These are phyloP conservation scores for Pestalotiopsis sp. DNA, from an alignment of 2,329 filamentous ascomycete genomes.

Conservation along the genomic window DNA sequence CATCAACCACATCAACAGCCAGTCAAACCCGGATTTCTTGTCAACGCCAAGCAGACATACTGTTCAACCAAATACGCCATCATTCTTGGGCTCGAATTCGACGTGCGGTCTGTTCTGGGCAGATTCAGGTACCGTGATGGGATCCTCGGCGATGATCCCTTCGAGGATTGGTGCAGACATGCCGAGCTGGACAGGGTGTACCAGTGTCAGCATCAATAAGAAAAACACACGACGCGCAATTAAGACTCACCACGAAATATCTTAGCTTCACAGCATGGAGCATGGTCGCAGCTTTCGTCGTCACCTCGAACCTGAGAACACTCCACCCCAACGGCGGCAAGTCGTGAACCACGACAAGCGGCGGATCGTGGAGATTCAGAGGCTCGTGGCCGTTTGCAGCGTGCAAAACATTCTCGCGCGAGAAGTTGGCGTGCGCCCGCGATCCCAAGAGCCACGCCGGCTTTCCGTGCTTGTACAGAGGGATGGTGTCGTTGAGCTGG, in stretches of 20 bases:
- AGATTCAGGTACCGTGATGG: slow-evolving; percentile 11
- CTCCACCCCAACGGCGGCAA: slow-evolving; percentile 20
- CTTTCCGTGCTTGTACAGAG: slow-evolving; percentile 27
- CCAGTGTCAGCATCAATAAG: neutral
- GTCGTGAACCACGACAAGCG: slow-evolving; percentile 18
- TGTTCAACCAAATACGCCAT: slow-evolving; percentile 18
- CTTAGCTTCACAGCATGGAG: slow-evolving; percentile 19
- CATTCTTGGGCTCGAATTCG: slow-evolving; percentile 20
- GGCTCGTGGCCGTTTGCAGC: neutral
- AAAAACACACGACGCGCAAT: too few species aligned
- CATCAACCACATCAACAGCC: too few species aligned
- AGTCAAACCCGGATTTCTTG: too few species aligned
- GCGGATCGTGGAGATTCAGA: slow-evolving; percentile 22
- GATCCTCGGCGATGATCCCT: slow-evolving; percentile 13
- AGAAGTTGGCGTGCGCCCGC: slow-evolving; percentile 10
- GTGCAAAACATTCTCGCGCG: slow-evolving; percentile 10
- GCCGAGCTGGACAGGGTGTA: slow-evolving; percentile 2
- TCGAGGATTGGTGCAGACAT: slow-evolving; percentile 16
- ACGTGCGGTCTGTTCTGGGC: slow-evolving; percentile 18
- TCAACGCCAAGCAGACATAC: too few species aligned
- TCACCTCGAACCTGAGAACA: slow-evolving; percentile 19
- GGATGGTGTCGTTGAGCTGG: slow-evolving; percentile 18
- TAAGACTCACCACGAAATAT: slow-evolving; percentile 19
- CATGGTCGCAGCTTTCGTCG: slow-evolving; percentile 17
- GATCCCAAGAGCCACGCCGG: slow-evolving; percentile 24